Evolutionary conservation across 2,329 filamentous ascomycete genomes (phyloP).

Genomic region (Huntiella omanensis): DNA sequence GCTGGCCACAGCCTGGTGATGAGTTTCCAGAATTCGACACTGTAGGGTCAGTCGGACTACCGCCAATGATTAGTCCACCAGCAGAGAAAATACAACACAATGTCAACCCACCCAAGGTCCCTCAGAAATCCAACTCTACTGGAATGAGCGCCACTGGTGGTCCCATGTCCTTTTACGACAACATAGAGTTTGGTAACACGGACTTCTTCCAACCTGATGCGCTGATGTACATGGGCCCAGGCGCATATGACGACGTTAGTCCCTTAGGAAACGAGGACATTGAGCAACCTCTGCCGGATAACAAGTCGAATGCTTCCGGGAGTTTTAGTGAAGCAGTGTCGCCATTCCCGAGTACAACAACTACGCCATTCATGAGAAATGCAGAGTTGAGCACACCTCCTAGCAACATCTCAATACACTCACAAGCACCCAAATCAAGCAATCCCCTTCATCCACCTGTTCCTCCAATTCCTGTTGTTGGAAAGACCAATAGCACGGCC

Average conservation of each 20-base stretch:
- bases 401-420: no score
- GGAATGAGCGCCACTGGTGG: conserved; percentile 13
- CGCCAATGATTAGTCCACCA: conserved; percentile 27
- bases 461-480: no score
- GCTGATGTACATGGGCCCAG: conserved; percentile 34
- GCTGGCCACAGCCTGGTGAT: conserved; percentile 37
- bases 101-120: conserved; percentile 30
- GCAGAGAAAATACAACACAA: conserved; percentile 16
- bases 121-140: conserved; percentile 17
- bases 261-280: conserved; percentile 23
- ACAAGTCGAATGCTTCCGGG: no score
- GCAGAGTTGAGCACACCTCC: no score
- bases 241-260: conserved; percentile 26
- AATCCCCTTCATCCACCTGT: no score
- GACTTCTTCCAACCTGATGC: conserved; percentile 32
- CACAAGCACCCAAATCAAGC: no score
- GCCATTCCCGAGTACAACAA: conserved; percentile 4
- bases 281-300: not conserved
- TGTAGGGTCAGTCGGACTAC: conserved; percentile 18
- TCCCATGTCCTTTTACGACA: conserved; percentile 14
- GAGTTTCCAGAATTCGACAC: conserved; percentile 36
- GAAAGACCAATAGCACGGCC: not conserved
- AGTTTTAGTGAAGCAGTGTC: not conserved
- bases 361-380: conserved; percentile 1
- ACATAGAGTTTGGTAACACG: conserved; percentile 18